These are phyloP conservation scores for Plectranthus barbatus DNA, from an alignment of 257 asterid genomes.

Conservation along the genomic window DNA sequence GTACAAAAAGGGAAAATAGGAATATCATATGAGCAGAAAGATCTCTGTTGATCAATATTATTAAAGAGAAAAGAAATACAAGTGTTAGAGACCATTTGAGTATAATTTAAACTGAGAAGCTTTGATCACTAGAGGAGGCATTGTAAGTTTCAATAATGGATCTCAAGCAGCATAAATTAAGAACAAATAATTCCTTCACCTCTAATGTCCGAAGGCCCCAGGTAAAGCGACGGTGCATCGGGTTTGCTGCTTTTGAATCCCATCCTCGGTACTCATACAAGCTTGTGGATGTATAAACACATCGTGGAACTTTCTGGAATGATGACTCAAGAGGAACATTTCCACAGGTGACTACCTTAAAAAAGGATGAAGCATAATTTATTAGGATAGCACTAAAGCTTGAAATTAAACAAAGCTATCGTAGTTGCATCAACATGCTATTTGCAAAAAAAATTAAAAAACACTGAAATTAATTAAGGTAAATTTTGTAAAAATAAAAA, in stretches of 20 bases:
- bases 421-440: no score
- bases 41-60: background rate
- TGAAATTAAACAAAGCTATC: no score
- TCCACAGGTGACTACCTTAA: constrained; percentile 75
- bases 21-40: background rate
- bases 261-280: constrained; percentile 65
- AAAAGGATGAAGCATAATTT: background rate
- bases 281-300: constrained; percentile 65
- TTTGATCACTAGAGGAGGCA: background rate
- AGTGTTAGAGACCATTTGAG: background rate
- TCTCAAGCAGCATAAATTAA: background rate
- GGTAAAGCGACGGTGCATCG: constrained; percentile 56
- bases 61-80: background rate
- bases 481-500: no score
- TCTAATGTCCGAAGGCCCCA: constrained; percentile 64
- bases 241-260: constrained; percentile 60
- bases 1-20: background rate
- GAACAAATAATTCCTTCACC: constrained; percentile 25
- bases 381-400: constrained; percentile 1
- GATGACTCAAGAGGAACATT: constrained; percentile 71
- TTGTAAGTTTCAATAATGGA: background rate
- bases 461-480: no score
- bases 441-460: no score
- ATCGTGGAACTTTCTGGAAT: constrained; percentile 59
- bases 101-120: background rate